Base-by-base conservation (phyloP, 805 yeast genomes). In the Cyberlindnera maritima region DNA sequence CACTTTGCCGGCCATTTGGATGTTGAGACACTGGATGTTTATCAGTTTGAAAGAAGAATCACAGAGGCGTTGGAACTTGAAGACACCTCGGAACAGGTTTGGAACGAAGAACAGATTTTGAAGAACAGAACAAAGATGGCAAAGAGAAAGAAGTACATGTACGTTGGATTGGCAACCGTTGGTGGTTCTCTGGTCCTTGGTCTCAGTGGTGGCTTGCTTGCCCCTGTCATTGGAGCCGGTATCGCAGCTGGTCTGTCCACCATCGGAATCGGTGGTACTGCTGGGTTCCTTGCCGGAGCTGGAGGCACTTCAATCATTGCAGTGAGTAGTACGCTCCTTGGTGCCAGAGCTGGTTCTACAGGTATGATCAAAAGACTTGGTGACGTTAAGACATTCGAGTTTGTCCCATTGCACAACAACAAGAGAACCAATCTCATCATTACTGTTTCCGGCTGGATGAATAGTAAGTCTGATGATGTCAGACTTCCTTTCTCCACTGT, bases 151-250 rank as follows among this genome's bases (percentile, higher is more conserved):
- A 83, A 91, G 60, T 70, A 88, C 63, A 84, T 89, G 43, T 90
- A 88, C 59, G 87, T 94, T 52, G 99, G 98, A 1, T 69, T 94
- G 41, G 99, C 99, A 0, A 94, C 98, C 8, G 75, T 91, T 14
- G 98, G 98, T 25, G 99, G 99, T 2, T 91, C 96, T 1, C 70
- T 94, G 19, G 96, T 94, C 2, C 79, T 94, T 48, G 99, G 99
- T 2, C 71, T 94, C 17, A 88, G 97, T 50, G 98, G 96, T 9
- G 99, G 99, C 7, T 67, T 94, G 37, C 69, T 94, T 38, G 99
- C 99, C 0, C 99, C 99, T 0, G 96, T 95, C 2, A 95, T 94
- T 59, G 98, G 98, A 42, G 98, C 98, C 2, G 99, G 99, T 59
- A 62, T 94, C 25, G 99, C 98, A 2, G 98, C 98, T 3, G 99